phyloP scores from a whole-genome alignment of 2,329 filamentous ascomycete species.

The Alternaria tenuissima region DNA sequence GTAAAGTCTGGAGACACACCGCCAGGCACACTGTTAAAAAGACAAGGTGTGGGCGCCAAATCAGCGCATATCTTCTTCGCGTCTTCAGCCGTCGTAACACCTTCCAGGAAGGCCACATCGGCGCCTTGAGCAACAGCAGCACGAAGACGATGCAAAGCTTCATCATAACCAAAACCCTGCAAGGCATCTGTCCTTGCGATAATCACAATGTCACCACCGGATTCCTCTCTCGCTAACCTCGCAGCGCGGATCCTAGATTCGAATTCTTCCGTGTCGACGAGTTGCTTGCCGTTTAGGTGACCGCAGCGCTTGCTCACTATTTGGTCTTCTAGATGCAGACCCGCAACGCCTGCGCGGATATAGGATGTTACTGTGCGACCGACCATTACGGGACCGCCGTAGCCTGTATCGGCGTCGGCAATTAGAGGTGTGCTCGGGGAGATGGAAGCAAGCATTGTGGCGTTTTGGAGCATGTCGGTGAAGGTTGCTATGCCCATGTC shows the following conservation, averaged over 20 bases:
- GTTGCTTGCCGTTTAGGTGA: constrained; percentile 68
- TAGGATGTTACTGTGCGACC: constrained; percentile 64
- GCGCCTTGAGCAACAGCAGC: constrained; percentile 64
- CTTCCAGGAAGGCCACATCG: constrained; percentile 69
- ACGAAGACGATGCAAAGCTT: constrained; percentile 61
- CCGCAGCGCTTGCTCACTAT: constrained; percentile 71
- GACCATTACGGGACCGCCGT: constrained; percentile 57
- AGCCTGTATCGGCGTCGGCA: constrained; percentile 68
- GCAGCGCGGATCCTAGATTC: constrained; percentile 67
- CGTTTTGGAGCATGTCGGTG: constrained; percentile 69
- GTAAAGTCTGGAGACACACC: constrained; percentile 64
- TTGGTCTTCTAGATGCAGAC: constrained; percentile 70
- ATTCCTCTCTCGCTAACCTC: constrained; percentile 56
- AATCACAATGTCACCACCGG: constrained; percentile 67
- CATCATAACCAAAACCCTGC: constrained; percentile 65
- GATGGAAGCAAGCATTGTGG: constrained; percentile 70
- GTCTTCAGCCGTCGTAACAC: constrained; percentile 62
- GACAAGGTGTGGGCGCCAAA: constrained; percentile 60
- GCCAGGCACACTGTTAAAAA: constrained; percentile 67
- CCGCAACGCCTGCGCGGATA: constrained; percentile 64
- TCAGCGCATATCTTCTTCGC: constrained; percentile 57
- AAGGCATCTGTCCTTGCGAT: constrained; percentile 71
- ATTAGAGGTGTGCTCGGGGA: constrained; percentile 66
- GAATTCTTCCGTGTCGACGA: constrained; percentile 63
- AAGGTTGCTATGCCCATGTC: constrained; percentile 70